A percentile compares a stretch with the other conserved stretches of the same genome.
phyloP scores from a whole-genome alignment of 768 basidiomycete species.

The Clitopilus passeckerianus region DNA sequence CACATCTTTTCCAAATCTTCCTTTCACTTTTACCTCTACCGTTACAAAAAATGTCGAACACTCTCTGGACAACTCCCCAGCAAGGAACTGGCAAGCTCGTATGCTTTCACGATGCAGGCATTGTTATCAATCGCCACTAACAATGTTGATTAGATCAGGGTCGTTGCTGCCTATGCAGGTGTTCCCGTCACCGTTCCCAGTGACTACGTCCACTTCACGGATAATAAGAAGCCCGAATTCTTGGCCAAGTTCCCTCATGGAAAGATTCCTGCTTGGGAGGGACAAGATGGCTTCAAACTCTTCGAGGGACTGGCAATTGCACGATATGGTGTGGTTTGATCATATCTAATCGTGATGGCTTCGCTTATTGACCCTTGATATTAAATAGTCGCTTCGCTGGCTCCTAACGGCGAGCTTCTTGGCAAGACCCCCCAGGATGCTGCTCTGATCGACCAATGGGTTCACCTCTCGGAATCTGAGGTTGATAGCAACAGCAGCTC shows the following conservation, averaged over 20 bases:
- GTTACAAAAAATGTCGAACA: slow-evolving; percentile 16
- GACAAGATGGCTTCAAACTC: slow-evolving; percentile 70
- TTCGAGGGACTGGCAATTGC: slow-evolving; percentile 80
- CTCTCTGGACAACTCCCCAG: slow-evolving; percentile 48
- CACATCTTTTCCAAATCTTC: neutral
- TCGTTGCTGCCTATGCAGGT: slow-evolving; percentile 56
- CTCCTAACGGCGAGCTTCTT: slow-evolving; percentile 76
- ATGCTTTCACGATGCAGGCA: slow-evolving; percentile 12
- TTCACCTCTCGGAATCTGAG: slow-evolving; percentile 68
- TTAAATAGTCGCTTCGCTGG: slow-evolving; percentile 62
- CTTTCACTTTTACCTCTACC: neutral
- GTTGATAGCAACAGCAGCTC: slow-evolving; percentile 34
- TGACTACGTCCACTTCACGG: slow-evolving; percentile 53
- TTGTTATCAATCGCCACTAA: neutral
- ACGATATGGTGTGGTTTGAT: slow-evolving; percentile 71
- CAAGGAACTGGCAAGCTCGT: slow-evolving; percentile 47
- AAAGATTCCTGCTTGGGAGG: slow-evolving; percentile 83
- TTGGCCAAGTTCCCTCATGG: slow-evolving; percentile 71
- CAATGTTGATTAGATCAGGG: slow-evolving; percentile 33
- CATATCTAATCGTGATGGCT: slow-evolving; percentile 24
- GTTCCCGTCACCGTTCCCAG: slow-evolving; percentile 50
- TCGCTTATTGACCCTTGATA: neutral
- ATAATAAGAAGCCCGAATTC: slow-evolving; percentile 71
- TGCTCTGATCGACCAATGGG: slow-evolving; percentile 85
- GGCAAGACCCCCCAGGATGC: slow-evolving; percentile 59